Evolutionary conservation across 1,284 basidiomycete species (phyloP).

Genomic region (Cryptococcus amylolentus): DNA sequence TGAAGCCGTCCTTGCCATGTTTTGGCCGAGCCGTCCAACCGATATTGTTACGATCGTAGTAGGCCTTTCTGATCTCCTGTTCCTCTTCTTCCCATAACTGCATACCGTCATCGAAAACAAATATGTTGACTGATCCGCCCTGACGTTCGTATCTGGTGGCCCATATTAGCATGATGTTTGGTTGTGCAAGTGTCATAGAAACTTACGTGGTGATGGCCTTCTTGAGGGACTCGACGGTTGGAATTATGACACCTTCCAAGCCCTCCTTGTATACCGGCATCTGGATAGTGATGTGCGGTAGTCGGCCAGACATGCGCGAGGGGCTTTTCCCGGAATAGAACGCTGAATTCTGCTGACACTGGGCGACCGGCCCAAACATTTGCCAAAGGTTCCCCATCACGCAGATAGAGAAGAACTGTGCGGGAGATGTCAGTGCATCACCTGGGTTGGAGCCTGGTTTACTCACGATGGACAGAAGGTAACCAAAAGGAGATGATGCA

Average conservation of each 20-base stretch:
- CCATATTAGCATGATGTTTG: not conserved
- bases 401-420: conserved; percentile 51
- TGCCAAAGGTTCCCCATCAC: conserved; percentile 46
- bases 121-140: conserved; percentile 51
- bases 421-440: not conserved
- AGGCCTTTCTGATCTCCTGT: conserved; percentile 64
- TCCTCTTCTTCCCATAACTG: conserved; percentile 63
- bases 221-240: conserved; percentile 66
- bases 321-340: conserved; percentile 56
- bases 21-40: conserved; percentile 77
- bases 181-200: not conserved
- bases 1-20: conserved; percentile 67
- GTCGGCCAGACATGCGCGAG: conserved; percentile 31
- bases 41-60: conserved; percentile 75
- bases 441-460: not conserved
- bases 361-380: conserved; percentile 55
- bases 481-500: conserved; percentile 63
- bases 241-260: conserved; percentile 45
- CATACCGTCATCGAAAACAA: conserved; percentile 58
- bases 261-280: conserved; percentile 68
- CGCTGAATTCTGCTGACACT: conserved; percentile 56
- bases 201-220: conserved; percentile 53
- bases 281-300: conserved; percentile 60
- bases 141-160: conserved; percentile 27
- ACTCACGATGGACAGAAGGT: conserved; percentile 67